Evolutionary conservation across 225 moss, liverwort and hornwort genomes (phyloP), one percentile per base, ranked within the genome.

Genomic region (Neckera pumila): DNA sequence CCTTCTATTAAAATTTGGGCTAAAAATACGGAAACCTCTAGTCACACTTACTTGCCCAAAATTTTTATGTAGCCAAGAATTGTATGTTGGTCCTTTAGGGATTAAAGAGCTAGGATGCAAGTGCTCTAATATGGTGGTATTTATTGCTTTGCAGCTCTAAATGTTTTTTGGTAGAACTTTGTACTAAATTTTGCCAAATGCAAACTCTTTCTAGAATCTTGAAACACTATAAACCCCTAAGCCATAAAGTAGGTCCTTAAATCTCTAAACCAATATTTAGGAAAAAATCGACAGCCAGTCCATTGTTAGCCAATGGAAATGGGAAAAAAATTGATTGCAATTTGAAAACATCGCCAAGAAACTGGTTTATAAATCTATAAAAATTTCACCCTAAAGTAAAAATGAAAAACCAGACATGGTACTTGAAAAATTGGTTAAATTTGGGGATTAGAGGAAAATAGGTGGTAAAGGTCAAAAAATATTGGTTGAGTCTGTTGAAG

Each of bases 191-290:
- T 22, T 76, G 3, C 9, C 22, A 76, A 34, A 53, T 34, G 3
- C 20, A 34, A 7, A 34, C 2, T 34, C 22, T 34, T 34, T 1
- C 0, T 53, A 1, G 1, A 34, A 76, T 34, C 3, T 1, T 3
- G 3, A 0, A 0, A 21, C 3, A 12, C 9, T 1, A 14, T 34
- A 14, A 22, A 53, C 0, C 1, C 1, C 14, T 22, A 17, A 10
- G 7, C 18, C 2, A 2, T 17, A 45, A 72, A 5, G 17, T 11
- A 73, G 5, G 6, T 17, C 1, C 11, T 4, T 18, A 11, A 45
- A 73, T 0, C 10, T 1, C 6, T 45, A 17, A 45, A 45, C 4
- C 0, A 6, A 0, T 11, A 1, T 72, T 43, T 2, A 0, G 0
- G 2, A 16, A 72, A 28, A 26, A 26, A 72, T 3, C 0, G 6